Conservation (phyloP, 2,329 filamentous ascomycete genomes). For the Penicillium paneum region DNA sequence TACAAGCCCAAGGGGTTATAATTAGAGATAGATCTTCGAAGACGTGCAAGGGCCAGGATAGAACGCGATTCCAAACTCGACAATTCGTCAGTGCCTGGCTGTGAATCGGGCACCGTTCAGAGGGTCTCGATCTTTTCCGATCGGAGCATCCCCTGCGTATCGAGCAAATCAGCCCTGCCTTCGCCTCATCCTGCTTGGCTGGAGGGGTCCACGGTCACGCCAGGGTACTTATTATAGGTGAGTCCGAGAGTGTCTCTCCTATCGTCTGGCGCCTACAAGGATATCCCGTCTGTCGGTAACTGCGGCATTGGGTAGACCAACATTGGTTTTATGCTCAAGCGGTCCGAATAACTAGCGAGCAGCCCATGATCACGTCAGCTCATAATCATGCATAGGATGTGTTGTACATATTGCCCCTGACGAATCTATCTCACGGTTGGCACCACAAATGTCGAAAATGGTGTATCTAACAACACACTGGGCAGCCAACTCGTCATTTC, state of each 20-base stretch:
- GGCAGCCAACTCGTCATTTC: constrained; percentile 3
- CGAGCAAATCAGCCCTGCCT: not conserved
- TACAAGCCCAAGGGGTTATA: not conserved
- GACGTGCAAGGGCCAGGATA: not conserved
- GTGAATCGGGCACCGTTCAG: constrained; percentile 1
- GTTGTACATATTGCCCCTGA: constrained; percentile 12
- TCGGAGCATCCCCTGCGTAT: constrained; percentile 1
- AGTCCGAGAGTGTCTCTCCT: not conserved
- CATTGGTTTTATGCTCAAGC: not conserved
- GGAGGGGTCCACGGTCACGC: no score
- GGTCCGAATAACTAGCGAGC: not conserved
- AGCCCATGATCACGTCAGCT: not conserved
- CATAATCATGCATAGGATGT: constrained; percentile 4
- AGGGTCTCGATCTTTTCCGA: not conserved
- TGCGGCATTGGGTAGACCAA: constrained; percentile 3
- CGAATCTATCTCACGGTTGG: not conserved
- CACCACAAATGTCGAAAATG: not conserved
- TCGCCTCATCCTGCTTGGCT: not conserved
- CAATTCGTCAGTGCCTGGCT: not conserved
- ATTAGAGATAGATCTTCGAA: not conserved
- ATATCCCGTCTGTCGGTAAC: not conserved
- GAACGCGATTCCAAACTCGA: not conserved
- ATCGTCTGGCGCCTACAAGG: not conserved
- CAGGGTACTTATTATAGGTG: not conserved
- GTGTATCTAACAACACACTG: not conserved